Conservation (phyloP, 2,329 filamentous ascomycete genomes). For the Xylariaceae sp. region DNA sequence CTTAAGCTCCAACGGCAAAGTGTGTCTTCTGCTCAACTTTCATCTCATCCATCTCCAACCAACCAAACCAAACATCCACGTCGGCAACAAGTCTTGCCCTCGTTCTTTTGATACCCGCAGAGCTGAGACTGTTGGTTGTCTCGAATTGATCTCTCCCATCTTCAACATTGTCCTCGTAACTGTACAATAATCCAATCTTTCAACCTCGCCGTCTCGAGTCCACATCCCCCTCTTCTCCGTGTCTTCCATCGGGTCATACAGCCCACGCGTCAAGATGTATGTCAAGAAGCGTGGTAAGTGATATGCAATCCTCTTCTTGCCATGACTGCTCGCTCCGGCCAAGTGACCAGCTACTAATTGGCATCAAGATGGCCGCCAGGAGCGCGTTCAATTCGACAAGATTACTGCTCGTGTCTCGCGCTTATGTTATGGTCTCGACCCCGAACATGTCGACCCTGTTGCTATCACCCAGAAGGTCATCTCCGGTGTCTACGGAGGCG, state of each 20-base stretch:
- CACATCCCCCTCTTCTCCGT: constrained; percentile 14
- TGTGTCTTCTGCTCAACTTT: too few species aligned
- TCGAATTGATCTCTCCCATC: too few species aligned
- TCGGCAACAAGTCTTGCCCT: too few species aligned
- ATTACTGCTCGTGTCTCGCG: constrained; percentile 98
- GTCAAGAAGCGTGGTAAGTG: constrained; percentile 62
- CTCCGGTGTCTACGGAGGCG: constrained; percentile 97
- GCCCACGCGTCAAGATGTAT: constrained; percentile 49
- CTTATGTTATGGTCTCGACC: constrained; percentile 94
- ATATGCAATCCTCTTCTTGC: constrained; percentile 1
- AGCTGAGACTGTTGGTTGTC: too few species aligned
- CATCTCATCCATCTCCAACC: too few species aligned
- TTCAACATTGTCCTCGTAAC: too few species aligned
- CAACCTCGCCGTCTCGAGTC: neutral
- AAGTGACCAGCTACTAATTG: constrained; percentile 4
- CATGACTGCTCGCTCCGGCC: constrained; percentile 8
- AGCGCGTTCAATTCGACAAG: constrained; percentile 99
- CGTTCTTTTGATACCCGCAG: too few species aligned
- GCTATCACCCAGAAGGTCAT: constrained; percentile 99
- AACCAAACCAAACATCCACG: too few species aligned
- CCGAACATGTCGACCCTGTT: constrained; percentile 91
- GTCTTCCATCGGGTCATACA: constrained; percentile 13
- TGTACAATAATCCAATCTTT: too few species aligned
- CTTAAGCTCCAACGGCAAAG: too few species aligned
- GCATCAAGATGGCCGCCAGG: constrained; percentile 87